Evolutionary conservation across 1,284 basidiomycete genomes (phyloP).

Genomic region (Tetrapyrgos nigripes): DNA sequence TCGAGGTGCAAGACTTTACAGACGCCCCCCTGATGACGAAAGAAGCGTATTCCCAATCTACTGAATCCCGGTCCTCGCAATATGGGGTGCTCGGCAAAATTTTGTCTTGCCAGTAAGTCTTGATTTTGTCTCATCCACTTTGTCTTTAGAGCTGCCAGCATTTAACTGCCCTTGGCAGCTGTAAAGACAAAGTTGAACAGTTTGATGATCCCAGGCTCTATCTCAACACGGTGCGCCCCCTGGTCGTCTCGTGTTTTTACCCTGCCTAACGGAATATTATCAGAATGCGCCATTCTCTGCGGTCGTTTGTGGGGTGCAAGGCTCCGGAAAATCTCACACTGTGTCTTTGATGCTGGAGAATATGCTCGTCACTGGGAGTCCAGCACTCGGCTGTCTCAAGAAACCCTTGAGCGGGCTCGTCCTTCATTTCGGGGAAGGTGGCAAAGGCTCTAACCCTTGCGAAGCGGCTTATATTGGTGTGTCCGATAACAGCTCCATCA

Average conservation of each 20-base stretch:
- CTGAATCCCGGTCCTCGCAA: conserved; percentile 44
- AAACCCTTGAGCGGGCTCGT: conserved; percentile 68
- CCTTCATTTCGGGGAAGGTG: conserved; percentile 74
- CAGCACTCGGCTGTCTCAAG: conserved; percentile 53
- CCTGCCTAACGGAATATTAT: not conserved
- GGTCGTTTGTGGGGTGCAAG: conserved; percentile 67
- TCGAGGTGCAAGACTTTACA: conserved; percentile 45
- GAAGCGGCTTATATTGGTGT: conserved; percentile 69
- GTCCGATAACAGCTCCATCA: conserved; percentile 41
- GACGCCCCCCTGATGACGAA: conserved; percentile 64
- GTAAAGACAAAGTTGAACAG: conserved; percentile 30
- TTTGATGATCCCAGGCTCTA: conserved; percentile 58
- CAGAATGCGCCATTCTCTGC: conserved; percentile 68
- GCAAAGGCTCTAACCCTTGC: conserved; percentile 57
- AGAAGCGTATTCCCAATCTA: conserved; percentile 50
- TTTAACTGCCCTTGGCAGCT: conserved; percentile 36
- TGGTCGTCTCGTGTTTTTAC: not conserved
- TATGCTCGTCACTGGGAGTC: conserved; percentile 62
- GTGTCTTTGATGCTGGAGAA: conserved; percentile 69
- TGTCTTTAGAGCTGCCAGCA: not conserved
- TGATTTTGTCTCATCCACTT: not conserved
- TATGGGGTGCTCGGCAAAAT: conserved; percentile 64
- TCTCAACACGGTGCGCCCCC: conserved; percentile 59
- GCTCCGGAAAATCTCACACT: conserved; percentile 76
- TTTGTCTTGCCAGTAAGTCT: conserved; percentile 49